phyloP scores from a whole-genome alignment of 2,329 filamentous ascomycete genomes.

The Monilinia polystroma region DNA sequence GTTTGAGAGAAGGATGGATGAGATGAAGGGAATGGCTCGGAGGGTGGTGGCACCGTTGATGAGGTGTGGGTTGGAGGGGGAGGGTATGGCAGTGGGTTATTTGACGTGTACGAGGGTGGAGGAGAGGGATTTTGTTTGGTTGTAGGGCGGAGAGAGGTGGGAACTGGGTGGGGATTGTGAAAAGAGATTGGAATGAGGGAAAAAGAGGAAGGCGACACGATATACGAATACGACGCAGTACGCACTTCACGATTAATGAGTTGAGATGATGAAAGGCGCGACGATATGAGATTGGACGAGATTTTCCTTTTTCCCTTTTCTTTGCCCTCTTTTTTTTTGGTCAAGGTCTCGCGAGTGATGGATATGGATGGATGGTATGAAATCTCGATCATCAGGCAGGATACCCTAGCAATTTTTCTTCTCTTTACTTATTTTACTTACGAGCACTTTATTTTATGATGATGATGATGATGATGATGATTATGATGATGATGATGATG shows the following conservation, averaged over 20 bases:
- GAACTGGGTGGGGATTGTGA: too few species aligned
- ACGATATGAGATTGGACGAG: not conserved
- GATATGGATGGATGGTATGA: constrained; percentile 12
- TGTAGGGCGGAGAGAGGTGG: constrained; percentile 15
- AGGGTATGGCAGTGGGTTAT: constrained; percentile 58
- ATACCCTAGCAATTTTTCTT: constrained; percentile 12
- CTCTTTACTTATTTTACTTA: not conserved
- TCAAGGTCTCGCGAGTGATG: constrained; percentile 1
- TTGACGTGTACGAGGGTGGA: constrained; percentile 64
- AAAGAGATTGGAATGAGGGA: not conserved
- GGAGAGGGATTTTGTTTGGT: constrained; percentile 62
- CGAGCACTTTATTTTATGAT: not conserved
- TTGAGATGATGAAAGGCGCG: constrained; percentile 6
- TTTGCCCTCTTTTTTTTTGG: not conserved
- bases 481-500: too few species aligned
- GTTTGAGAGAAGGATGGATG: constrained; percentile 85
- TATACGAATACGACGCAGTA: not conserved
- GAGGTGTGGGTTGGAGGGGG: constrained; percentile 80
- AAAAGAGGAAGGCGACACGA: not conserved
- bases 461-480: not conserved
- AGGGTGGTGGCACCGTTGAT: constrained; percentile 84
- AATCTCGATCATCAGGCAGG: constrained; percentile 9
- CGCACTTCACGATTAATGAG: constrained; percentile 16
- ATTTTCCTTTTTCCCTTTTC: not conserved
- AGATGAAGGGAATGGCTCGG: constrained; percentile 79